phyloP scores from a whole-genome alignment of 495 filamentous ascomycete species.

The Durotheca rogersii region DNA sequence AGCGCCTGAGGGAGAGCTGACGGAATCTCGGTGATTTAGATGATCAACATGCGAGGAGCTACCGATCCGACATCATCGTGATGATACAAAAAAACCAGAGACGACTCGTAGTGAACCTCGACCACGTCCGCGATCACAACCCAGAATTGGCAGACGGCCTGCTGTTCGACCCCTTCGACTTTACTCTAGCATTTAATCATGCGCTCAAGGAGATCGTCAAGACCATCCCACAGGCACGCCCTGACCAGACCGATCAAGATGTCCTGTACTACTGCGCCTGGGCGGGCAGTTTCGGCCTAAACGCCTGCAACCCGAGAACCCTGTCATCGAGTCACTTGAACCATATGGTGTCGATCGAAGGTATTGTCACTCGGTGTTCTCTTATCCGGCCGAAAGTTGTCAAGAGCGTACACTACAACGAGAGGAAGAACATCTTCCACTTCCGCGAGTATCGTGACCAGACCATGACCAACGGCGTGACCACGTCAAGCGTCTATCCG shows the following conservation, averaged over 20 bases:
- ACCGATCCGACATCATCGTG: constrained; percentile 81
- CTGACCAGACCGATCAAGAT: constrained; percentile 52
- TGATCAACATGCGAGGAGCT: constrained; percentile 65
- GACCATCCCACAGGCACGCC: constrained; percentile 63
- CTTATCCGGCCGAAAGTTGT: constrained; percentile 94
- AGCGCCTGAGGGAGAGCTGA: constrained; percentile 6
- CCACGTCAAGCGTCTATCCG: constrained; percentile 88
- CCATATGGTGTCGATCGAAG: constrained; percentile 94
- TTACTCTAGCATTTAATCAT: constrained; percentile 77
- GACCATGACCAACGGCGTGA: constrained; percentile 89
- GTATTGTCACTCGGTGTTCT: constrained; percentile 95
- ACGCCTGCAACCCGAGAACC: constrained; percentile 91
- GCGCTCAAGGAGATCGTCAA: constrained; percentile 86
- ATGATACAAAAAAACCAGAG: constrained; percentile 89
- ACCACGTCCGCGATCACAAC: constrained; percentile 90
- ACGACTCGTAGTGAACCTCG: constrained; percentile 81
- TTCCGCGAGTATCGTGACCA: constrained; percentile 89
- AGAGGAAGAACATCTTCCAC: constrained; percentile 77
- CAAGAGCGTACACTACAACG: constrained; percentile 95
- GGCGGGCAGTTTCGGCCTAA: constrained; percentile 91
- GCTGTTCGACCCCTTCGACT: constrained; percentile 85
- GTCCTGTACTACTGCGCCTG: constrained; percentile 89
- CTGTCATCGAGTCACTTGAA: constrained; percentile 86
- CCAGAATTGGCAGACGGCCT: constrained; percentile 86
- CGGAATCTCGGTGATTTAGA: constrained; percentile 39